A percentile compares a stretch with the other conserved stretches of the same genome.
Evolutionary conservation across 352 stramenopile species (phyloP).

Genomic region (Albugo laibachii): DNA sequence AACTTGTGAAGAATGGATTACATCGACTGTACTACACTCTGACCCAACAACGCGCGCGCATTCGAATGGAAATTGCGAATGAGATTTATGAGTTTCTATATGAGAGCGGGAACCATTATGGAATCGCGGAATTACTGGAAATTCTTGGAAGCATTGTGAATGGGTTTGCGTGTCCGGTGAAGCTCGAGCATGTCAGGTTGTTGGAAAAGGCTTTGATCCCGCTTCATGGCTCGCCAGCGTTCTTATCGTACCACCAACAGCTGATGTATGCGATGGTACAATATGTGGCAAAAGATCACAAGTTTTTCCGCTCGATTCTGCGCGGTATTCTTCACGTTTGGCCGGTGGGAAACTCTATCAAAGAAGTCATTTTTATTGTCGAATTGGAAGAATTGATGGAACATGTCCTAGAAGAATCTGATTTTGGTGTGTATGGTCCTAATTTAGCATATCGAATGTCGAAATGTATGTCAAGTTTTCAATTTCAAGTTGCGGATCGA

Average conservation of each 20-base stretch:
- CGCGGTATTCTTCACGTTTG: conserved; percentile 63
- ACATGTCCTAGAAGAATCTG: conserved; percentile 55
- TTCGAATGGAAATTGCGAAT: conserved; percentile 76
- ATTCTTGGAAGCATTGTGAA: conserved; percentile 81
- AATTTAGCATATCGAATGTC: conserved; percentile 40
- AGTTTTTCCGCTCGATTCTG: conserved; percentile 67
- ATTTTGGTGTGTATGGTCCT: conserved; percentile 43
- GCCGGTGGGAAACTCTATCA: conserved; percentile 74
- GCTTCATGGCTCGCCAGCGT: conserved; percentile 65
- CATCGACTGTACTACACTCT: conserved; percentile 82
- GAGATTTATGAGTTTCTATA: conserved; percentile 86
- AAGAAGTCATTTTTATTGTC: conserved; percentile 78
- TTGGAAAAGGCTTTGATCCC: conserved; percentile 71
- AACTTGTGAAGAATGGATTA: conserved; percentile 72
- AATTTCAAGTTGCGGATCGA: conserved; percentile 72
- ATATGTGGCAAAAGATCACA: conserved; percentile 78
- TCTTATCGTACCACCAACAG: conserved; percentile 77
- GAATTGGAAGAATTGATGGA: conserved; percentile 80
- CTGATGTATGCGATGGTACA: conserved; percentile 81
- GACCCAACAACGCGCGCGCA: conserved; percentile 67
- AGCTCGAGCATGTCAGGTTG: conserved; percentile 72
- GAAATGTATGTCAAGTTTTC: conserved; percentile 61
- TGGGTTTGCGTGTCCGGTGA: conserved; percentile 77
- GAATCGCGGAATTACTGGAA: conserved; percentile 71
- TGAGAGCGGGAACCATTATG: conserved; percentile 78